Base-by-base conservation (phyloP, 2,329 filamentous ascomycete genomes). In the Penicillium sp. region DNA sequence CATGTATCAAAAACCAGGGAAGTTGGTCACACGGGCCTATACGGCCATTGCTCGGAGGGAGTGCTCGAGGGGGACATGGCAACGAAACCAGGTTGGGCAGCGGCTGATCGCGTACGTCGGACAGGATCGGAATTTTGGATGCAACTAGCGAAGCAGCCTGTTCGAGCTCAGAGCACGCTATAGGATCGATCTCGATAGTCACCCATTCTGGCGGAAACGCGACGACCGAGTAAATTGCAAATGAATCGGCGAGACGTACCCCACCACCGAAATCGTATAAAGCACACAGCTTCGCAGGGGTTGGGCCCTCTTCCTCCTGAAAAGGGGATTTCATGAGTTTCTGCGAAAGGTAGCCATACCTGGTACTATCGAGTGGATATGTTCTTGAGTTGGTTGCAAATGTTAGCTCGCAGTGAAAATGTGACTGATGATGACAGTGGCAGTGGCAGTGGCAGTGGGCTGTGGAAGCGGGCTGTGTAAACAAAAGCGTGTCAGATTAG, bases 1-100 rank as follows among this genome's bases (percentile, higher is more conserved):
- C 66, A 22, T 62, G 61, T 24, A 68, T 58, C 37, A 68, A 57
- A 22, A 68, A 68, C 66, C 65, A 67, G 8, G 66, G 66, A 5
- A 62, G 59, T 22, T 56, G 37, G 40, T 57, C 44, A n/a, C 15
- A 17, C 1, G 50, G 49, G 38, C 8, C 17, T 26, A 2, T 54
- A 33, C 13, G 26, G 12, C 17, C 6, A 5, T 26, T 24, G 35
- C 38, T 40, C n/a, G 42, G 56, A 7, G 49, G 17, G 2, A n/a
- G 35, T 12, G 19, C n/a, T 6, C 22, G 56, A 22, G 44, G 33
- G n/a, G 51, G 58, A 47, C 12, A 47, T 3, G 59, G 38, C 19
- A 61, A 33, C 13, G 59, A 57, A 8, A n/a, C 28, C 17, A 60
- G 50, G 22, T 35, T 26, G 1, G 17, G 33, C 5, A 37, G 3